These are phyloP conservation scores for Globisporangium paroecandrum DNA, from an alignment of 352 stramenopile genomes.

Conservation along the genomic window DNA sequence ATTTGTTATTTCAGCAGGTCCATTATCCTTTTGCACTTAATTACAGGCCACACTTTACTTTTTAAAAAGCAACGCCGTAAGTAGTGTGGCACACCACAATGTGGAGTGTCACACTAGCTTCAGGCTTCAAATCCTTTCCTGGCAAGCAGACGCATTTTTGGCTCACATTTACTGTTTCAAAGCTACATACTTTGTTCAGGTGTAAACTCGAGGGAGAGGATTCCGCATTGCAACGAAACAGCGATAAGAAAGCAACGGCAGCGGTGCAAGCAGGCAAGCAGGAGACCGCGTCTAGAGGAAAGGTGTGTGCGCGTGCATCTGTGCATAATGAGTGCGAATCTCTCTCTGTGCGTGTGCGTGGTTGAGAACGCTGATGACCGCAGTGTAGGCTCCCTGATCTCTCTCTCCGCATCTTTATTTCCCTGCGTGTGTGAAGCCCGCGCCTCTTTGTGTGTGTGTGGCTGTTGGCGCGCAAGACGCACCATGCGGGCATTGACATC, in stretches of 20 bases:
- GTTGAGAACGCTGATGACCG: neutral
- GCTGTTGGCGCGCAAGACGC: neutral
- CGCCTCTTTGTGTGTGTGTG: neutral
- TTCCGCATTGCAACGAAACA: neutral
- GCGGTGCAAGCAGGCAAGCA: neutral
- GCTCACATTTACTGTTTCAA: neutral
- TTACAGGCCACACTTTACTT: too few species aligned
- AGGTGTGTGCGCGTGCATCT: neutral
- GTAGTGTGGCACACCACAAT: too few species aligned
- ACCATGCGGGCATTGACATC: neutral
- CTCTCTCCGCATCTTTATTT: neutral
- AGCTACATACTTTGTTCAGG: neutral
- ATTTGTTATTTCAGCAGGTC: too few species aligned
- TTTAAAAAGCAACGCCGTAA: too few species aligned
- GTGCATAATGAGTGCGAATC: neutral
- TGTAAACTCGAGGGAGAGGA: neutral
- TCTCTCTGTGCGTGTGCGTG: neutral
- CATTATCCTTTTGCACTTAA: too few species aligned
- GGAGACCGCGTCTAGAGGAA: neutral
- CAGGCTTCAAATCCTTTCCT: too few species aligned
- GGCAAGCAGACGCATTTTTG: neutral
- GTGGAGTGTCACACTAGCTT: too few species aligned
- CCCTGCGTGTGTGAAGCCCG: neutral
- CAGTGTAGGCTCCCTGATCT: neutral
- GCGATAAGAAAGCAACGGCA: neutral